Percentiles rank a stretch among this genome's conserved stretches.
Evolutionary conservation across 371 early-diverging fungal species (phyloP).

Genomic region (Zychaea mexicana): DNA sequence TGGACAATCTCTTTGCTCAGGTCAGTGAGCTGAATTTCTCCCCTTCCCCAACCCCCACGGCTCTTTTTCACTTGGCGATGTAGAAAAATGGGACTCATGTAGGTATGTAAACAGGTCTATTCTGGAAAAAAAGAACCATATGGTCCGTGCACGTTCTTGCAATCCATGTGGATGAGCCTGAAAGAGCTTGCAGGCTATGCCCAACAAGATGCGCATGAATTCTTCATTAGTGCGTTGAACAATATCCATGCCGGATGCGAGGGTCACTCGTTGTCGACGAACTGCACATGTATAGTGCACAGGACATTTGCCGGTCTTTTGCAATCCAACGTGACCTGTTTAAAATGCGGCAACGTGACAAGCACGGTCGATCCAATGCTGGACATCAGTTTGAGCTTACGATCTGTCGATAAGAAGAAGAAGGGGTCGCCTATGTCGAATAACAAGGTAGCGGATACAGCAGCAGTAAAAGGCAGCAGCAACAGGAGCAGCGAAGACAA

Average conservation of each 20-base stretch:
- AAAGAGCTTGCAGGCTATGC: slow-evolving; percentile 89
- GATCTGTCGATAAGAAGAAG: slow-evolving; percentile 48
- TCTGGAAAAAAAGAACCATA: slow-evolving; percentile 74
- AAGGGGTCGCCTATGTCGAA: slow-evolving; percentile 9
- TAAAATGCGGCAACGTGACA: slow-evolving; percentile 80
- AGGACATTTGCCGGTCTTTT: slow-evolving; percentile 89
- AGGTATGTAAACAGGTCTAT: slow-evolving; percentile 55
- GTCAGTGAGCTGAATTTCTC: slow-evolving; percentile 27
- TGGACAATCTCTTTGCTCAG: slow-evolving; percentile 80
- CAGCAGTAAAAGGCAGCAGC: slow-evolving; percentile 19
- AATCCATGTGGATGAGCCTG: slow-evolving; percentile 87
- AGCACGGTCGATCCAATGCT: slow-evolving; percentile 87
- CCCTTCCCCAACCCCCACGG: too few relatives aligned
- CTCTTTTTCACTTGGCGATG: background rate
- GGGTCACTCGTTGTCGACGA: slow-evolving; percentile 30
- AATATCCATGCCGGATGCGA: slow-evolving; percentile 76
- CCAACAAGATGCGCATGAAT: slow-evolving; percentile 98
- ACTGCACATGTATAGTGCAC: slow-evolving; percentile 90
- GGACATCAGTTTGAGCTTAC: slow-evolving; percentile 88
- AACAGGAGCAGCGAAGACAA: too few relatives aligned
- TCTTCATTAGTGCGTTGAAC: slow-evolving; percentile 88
- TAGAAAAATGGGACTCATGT: background rate
- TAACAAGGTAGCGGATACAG: slow-evolving; percentile 13
- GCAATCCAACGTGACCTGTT: slow-evolving; percentile 88
- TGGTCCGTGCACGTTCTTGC: slow-evolving; percentile 83